Conservation (phyloP, 164 flowering plant species). For the Aristolochia californica region DNA sequence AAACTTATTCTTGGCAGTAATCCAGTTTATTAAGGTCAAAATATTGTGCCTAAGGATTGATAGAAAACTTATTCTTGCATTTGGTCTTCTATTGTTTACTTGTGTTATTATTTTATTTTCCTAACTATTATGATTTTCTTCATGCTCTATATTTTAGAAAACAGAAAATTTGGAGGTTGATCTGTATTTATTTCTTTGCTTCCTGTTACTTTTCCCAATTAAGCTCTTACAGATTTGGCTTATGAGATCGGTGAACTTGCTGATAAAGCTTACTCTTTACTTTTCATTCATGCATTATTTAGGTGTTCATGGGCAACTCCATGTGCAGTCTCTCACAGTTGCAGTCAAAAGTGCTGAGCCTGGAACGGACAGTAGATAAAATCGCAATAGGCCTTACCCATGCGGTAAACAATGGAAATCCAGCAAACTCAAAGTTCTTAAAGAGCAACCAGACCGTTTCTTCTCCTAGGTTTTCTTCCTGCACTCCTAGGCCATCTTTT, state of each 20-base stretch:
- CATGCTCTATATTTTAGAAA: no score
- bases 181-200: no score
- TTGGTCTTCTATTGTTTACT: no score
- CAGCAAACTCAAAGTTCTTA: conserved; percentile 22
- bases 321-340: conserved; percentile 50
- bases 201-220: no score
- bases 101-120: no score
- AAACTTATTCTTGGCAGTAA: no score
- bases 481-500: conserved; percentile 60
- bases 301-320: conserved; percentile 54
- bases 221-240: no score
- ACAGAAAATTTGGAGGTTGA: no score
- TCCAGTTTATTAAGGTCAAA: no score
- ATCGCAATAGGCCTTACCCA: conserved; percentile 33
- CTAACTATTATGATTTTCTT: no score
- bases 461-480: conserved; percentile 54
- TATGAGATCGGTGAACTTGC: not conserved
- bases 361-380: conserved; percentile 48
- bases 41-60: no score
- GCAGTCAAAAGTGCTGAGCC: conserved; percentile 57
- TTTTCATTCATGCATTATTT: conserved; percentile 11
- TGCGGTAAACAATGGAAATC: conserved; percentile 22
- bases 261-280: not conserved
- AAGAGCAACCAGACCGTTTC: conserved; percentile 27
- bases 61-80: no score